Base-by-base conservation (phyloP, 371 early-diverging fungal genomes). In the Chytridiales sp. region DNA sequence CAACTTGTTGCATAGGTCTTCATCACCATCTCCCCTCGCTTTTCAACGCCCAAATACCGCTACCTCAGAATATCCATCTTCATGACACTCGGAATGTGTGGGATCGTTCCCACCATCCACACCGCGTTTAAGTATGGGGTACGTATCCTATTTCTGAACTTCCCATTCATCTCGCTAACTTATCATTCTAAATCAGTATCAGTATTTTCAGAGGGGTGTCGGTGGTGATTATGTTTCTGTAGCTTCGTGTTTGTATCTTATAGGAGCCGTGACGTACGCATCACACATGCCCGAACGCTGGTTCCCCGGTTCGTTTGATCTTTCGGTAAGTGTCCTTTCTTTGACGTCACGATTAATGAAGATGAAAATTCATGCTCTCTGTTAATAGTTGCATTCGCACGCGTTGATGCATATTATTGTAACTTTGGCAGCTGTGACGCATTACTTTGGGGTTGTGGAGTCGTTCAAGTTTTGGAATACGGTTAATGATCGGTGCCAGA, bases 341-440 rank as follows among this genome's bases (percentile, higher is more conserved):
- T 40, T 50, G 13, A n/a, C n/a, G n/a, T n/a, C n/a, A n/a, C n/a
- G n/a, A n/a, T n/a, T n/a, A n/a, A n/a, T n/a, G n/a, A n/a, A n/a
- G n/a, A n/a, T n/a, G n/a, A 26, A 30, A 15, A 29, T 22, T 46
- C 19, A 34, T 39, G 21, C 6, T 15, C 29, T 24, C 5, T 13
- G 50, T 48, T 22, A 3, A 27, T 29, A 22, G 21, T 59, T 66
- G 21, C 79, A 89, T 5, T 92, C 93, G 32, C 95, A 95, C 71
- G 93, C 93, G 73, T 92, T 95, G 50, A 93, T 91, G 59, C 95
- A 95, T 56, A 35, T 87, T 3, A 84, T 85, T 56, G 94, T 94
- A 0, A 74, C 92, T 3, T 59, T 84, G 24, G 95, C 91, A 2
- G 83, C 89, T 9, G 44, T 79, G 0, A 61, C 83, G 47, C 94